A percentile compares a stretch with the other conserved stretches of the same genome.
phyloP scores from a whole-genome alignment of 2,329 filamentous ascomycete species.

The Phaeoacremonium minimum region DNA sequence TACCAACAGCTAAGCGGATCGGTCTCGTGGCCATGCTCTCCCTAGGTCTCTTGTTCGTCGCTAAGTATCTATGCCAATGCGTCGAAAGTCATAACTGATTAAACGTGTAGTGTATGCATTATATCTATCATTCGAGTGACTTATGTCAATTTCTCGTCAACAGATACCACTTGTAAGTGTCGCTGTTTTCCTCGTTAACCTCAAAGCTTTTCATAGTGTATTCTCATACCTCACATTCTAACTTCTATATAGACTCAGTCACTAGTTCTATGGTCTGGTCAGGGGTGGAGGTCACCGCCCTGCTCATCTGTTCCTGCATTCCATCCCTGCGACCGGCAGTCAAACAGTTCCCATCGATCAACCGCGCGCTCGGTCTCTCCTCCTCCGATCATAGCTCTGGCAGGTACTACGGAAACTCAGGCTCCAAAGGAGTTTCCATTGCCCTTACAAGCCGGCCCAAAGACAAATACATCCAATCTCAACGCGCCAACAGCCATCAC shows the following conservation, averaged over 20 bases:
- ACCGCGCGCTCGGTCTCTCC: constrained; percentile 6
- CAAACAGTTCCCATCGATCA: constrained; percentile 6
- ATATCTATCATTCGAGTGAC: constrained; percentile 7
- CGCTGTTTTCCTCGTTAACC: neutral
- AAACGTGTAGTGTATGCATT: neutral
- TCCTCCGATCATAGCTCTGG: no score
- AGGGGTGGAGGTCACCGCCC: constrained; percentile 10
- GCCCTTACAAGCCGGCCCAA: no score
- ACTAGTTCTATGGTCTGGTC: constrained; percentile 10
- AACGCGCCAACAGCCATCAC: no score
- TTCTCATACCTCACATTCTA: no score
- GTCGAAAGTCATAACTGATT: neutral
- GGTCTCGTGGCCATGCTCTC: neutral
- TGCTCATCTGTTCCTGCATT: constrained; percentile 12
- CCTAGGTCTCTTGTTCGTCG: neutral
- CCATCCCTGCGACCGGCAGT: constrained; percentile 9
- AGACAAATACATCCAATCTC: no score
- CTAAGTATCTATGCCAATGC: neutral
- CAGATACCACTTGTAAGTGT: constrained; percentile 5
- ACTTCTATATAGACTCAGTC: constrained; percentile 3
- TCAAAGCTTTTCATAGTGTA: no score
- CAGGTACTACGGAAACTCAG: no score
- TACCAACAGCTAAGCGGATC: constrained; percentile 4
- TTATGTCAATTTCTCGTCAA: neutral
- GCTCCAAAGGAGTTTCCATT: no score